Evolutionary conservation across 1,284 basidiomycete genomes (phyloP).

Genomic region (Cystobasidium slooffiae): DNA sequence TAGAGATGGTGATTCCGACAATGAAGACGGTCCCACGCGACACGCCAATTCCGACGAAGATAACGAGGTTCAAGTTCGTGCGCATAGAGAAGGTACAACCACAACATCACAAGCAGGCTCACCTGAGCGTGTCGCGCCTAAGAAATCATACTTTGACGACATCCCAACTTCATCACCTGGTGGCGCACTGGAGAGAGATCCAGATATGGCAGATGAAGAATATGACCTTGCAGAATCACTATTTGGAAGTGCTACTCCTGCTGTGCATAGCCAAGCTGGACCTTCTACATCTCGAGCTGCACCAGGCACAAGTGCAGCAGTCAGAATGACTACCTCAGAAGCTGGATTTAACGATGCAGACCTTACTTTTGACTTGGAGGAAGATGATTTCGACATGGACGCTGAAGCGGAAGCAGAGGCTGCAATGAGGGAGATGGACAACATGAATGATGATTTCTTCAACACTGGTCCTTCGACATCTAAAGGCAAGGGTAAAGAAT

Average conservation of each 20-base stretch:
- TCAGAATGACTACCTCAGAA: conserved; percentile 20
- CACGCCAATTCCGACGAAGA: conserved; percentile 19
- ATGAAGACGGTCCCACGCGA: conserved; percentile 16
- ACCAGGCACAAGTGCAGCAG: neutral
- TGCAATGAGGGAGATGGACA: conserved; percentile 39
- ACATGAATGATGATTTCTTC: neutral
- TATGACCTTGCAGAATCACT: conserved; percentile 10
- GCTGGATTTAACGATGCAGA: conserved; percentile 41
- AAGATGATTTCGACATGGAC: conserved; percentile 37
- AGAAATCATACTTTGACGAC: conserved; percentile 41
- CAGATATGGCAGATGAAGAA: conserved; percentile 27
- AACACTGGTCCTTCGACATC: neutral
- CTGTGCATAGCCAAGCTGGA: neutral
- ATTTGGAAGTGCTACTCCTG: conserved; percentile 20
- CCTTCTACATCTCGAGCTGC: neutral
- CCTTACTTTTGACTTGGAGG: conserved; percentile 35
- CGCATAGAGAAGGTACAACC: neutral
- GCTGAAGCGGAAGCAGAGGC: conserved; percentile 23
- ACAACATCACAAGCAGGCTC: conserved; percentile 35
- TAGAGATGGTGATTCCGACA: neutral
- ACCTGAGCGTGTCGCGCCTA: conserved; percentile 8
- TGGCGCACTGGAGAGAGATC: conserved; percentile 31
- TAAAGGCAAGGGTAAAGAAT: neutral
- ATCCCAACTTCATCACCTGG: conserved; percentile 40
- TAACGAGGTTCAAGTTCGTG: conserved; percentile 11